Evolutionary conservation across 2,329 filamentous ascomycete genomes (phyloP).

Genomic region (Conoideocrella luteorostrata): DNA sequence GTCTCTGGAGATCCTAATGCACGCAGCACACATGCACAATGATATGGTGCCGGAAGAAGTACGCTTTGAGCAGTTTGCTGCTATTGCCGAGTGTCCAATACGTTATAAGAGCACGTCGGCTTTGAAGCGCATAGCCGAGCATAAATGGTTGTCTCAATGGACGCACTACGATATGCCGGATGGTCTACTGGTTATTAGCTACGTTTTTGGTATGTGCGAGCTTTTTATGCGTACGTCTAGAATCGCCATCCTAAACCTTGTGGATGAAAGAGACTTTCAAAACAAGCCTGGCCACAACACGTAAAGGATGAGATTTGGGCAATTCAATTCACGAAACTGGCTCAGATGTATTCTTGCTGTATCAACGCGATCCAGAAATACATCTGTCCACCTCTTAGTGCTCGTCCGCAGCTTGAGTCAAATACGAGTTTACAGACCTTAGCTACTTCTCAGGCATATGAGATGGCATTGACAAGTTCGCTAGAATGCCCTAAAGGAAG

Average conservation of each 20-base stretch:
- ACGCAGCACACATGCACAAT: conserved; percentile 46
- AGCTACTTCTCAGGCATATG: conserved; percentile 10
- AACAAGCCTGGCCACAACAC: conserved; percentile 39
- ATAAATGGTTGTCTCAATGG: conserved; percentile 47
- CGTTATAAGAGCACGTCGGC: conserved; percentile 46
- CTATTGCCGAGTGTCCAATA: conserved; percentile 43
- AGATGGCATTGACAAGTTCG: conserved; percentile 26
- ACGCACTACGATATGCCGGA: conserved; percentile 44
- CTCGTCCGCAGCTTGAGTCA: conserved; percentile 15
- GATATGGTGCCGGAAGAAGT: conserved; percentile 39
- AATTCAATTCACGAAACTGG: conserved; percentile 41
- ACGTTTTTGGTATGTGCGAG: conserved; percentile 42
- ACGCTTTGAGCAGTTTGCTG: conserved; percentile 42
- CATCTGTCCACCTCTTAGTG: conserved; percentile 23
- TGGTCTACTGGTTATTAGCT: conserved; percentile 45
- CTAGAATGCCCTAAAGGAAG: conserved; percentile 44
- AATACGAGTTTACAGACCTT: conserved; percentile 15
- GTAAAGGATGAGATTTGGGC: conserved; percentile 44
- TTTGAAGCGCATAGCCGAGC: conserved; percentile 42
- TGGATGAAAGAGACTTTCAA: conserved; percentile 35
- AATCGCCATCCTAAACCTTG: conserved; percentile 39
- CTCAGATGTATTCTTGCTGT: conserved; percentile 43
- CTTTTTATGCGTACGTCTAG: conserved; percentile 46
- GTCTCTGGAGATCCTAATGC: conserved; percentile 39
- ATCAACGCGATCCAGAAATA: conserved; percentile 39